Evolutionary conservation across 768 basidiomycete genomes (phyloP), one percentile per base, ranked within the genome.

Genomic region (Tubosaeta brunneosetosa): DNA sequence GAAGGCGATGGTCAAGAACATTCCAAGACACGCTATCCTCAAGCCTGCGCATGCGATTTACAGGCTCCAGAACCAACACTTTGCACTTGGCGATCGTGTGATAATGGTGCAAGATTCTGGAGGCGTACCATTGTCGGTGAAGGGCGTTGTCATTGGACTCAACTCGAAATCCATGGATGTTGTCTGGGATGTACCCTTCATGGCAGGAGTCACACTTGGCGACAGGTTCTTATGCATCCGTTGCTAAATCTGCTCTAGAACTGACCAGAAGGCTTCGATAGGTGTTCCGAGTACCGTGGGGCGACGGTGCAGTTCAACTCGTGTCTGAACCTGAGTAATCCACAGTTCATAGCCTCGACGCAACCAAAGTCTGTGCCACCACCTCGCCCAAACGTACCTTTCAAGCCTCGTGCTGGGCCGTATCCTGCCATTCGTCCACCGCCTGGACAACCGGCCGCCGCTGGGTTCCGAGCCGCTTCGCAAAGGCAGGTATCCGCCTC

Each of bases 21-120:
- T 97, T 36, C 95, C 95, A 4, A 83, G 92, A 11, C 87, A 92
- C 63, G 94, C 92, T 6, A 85, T 98, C 6, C 78, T 98, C 55
- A 98, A 97, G 66, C 97, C 97, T 9, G 74, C 85, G 1, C 94
- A 98, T 71, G 85, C 93, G 2, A 77, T 86, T 6, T 93, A 91
- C 64, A 86, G 94, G 22, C 76, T 98, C 8, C 92, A 94, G 64
- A 88, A 90, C 50, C 97, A 98, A 68, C 74, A 71, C 12, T 99
- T 97, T 65, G 74, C 77, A 0, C 77, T 98, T 6, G 95, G 95
- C 12, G 95, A 99, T 69, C 81, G 97, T 11, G 94, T 97, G 34
- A 88, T 87, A 16, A 97, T 95, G 90, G 93, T 97, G 1, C 88
- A 91, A 60, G 97, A 98, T 65, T 86, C 94, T 0, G 94, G 94